These are phyloP conservation scores for Zhuliangozyma blackwelliae DNA, from an alignment of 1,139 yeast genomes.

Conservation along the genomic window DNA sequence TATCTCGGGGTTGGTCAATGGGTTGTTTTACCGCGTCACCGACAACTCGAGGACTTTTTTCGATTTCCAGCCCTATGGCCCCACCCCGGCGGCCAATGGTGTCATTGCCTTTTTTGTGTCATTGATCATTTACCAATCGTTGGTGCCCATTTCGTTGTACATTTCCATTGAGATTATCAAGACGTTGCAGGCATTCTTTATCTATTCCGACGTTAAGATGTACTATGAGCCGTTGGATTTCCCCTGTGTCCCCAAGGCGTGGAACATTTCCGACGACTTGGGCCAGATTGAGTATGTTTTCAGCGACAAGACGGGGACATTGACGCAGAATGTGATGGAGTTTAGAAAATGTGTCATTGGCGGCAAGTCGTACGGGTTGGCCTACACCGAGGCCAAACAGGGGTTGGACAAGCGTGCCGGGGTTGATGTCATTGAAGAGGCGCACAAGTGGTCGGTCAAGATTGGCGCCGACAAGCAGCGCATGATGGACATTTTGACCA, in stretches of 20 bases:
- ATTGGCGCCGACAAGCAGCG: conserved; percentile 59
- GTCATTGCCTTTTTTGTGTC: conserved; percentile 84
- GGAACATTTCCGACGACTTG: conserved; percentile 96
- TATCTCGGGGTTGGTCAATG: conserved; percentile 78
- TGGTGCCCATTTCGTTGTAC: conserved; percentile 93
- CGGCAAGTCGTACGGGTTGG: conserved; percentile 87
- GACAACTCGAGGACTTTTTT: conserved; percentile 61
- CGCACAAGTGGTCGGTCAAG: conserved; percentile 54
- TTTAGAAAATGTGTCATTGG: conserved; percentile 88
- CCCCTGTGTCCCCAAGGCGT: conserved; percentile 93
- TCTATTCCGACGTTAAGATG: conserved; percentile 83
- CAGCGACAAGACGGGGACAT: conserved; percentile 95
- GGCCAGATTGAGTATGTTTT: conserved; percentile 96
- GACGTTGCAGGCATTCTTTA: conserved; percentile 90
- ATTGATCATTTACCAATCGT: conserved; percentile 80
- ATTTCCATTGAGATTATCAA: conserved; percentile 94
- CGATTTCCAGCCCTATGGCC: conserved; percentile 52
- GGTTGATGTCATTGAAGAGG: conserved; percentile 67
- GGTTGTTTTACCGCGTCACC: conserved; percentile 56
- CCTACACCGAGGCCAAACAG: conserved; percentile 93
- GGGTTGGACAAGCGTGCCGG: conserved; percentile 91
- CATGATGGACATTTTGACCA: conserved; percentile 58
- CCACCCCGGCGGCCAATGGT: conserved; percentile 72
- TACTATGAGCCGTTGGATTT: conserved; percentile 81
- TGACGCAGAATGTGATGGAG: conserved; percentile 96